phyloP scores from a whole-genome alignment of 805 yeast genomes.

The Myxozyma vanderwaltii region DNA sequence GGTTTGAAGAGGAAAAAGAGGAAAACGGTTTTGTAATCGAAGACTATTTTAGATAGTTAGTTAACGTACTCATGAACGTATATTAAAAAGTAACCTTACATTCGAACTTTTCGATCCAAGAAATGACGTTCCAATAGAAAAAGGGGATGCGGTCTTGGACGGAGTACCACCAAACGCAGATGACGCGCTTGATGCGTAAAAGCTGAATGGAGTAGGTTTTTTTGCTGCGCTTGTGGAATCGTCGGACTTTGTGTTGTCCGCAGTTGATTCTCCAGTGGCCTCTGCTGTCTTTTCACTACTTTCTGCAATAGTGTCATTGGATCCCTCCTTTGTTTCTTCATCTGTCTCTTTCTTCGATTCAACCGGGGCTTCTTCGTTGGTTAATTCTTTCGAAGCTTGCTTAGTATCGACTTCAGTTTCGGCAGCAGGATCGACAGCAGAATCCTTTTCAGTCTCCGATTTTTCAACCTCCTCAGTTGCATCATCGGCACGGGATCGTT shows the following conservation, averaged over 20 bases:
- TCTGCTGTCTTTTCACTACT: not conserved
- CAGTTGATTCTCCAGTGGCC: not conserved
- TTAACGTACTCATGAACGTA: not conserved
- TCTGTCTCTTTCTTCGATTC: too few species aligned
- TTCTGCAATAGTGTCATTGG: not conserved
- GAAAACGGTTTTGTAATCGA: conserved; percentile 8
- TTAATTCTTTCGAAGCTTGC: not conserved
- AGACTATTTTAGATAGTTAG: not conserved
- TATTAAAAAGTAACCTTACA: not conserved
- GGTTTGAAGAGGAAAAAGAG: conserved; percentile 19
- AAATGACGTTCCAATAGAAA: not conserved
- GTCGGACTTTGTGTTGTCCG: too few species aligned
- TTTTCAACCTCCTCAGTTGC: not conserved
- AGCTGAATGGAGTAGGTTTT: conserved; percentile 7
- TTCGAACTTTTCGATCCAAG: conserved; percentile 5
- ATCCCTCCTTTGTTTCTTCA: not conserved
- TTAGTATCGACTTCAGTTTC: not conserved
- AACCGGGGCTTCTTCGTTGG: not conserved
- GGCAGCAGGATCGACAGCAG: not conserved
- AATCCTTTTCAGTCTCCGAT: not conserved
- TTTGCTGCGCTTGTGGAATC: not conserved
- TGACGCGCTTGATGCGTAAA: conserved; percentile 1
- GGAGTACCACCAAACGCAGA: conserved; percentile 8
- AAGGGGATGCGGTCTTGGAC: not conserved
- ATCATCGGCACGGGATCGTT: conserved; percentile 2